Conservation (phyloP, 768 basidiomycete genomes). For the Termitomyces eurrhizus region DNA sequence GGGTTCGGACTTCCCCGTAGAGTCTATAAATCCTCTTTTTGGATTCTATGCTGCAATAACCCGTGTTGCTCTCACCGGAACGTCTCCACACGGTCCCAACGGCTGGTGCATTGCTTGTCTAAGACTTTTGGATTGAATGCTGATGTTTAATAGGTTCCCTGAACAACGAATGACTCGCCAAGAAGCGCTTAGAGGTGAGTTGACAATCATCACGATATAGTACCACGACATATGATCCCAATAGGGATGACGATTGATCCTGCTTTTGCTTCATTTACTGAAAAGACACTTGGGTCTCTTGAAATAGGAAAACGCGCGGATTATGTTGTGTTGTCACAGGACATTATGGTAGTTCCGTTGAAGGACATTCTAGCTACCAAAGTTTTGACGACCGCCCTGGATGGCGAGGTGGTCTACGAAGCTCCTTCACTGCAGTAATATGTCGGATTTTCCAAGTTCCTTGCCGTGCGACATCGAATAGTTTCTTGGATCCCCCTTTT, state of each 20-base stretch:
- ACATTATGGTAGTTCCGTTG: conserved; percentile 69
- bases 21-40: conserved; percentile 76
- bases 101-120: conserved; percentile 64
- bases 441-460: background rate
- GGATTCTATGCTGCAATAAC: conserved; percentile 90
- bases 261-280: conserved; percentile 84
- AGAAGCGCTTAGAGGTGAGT: conserved; percentile 70
- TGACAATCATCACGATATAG: background rate
- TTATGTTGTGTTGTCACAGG: conserved; percentile 76
- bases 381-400: conserved; percentile 75
- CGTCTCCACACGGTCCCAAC: conserved; percentile 74
- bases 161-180: conserved; percentile 69
- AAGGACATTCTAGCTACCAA: conserved; percentile 61
- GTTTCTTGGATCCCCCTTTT: background rate
- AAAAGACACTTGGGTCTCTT: conserved; percentile 70
- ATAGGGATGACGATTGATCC: conserved; percentile 84
- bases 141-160: conserved; percentile 59
- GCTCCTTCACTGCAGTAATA: background rate
- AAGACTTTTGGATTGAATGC: conserved; percentile 1
- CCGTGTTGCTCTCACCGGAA: conserved; percentile 62
- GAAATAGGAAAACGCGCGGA: conserved; percentile 79
- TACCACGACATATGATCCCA: background rate
- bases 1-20: conserved; percentile 91
- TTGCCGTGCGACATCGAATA: background rate
- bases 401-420: conserved; percentile 53